A percentile compares a stretch with the other conserved stretches of the same genome.
Evolutionary conservation across 352 stramenopile genomes (phyloP).

Genomic region (Globisporangium viniferum): DNA sequence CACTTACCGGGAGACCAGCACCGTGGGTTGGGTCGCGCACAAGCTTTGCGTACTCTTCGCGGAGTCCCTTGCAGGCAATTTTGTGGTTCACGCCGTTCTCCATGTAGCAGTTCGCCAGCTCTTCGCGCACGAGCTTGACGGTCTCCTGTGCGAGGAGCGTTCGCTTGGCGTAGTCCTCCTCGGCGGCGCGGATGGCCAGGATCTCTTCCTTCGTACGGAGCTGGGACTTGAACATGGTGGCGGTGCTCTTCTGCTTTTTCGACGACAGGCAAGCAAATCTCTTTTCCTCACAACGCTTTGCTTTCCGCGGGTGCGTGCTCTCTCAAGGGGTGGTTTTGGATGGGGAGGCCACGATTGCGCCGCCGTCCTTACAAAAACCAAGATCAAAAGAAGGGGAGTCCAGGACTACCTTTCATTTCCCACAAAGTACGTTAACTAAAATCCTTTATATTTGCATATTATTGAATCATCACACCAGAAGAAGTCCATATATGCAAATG

Average conservation of each 20-base stretch:
- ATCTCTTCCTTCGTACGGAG: slow-evolving; percentile 84
- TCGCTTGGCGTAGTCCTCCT: slow-evolving; percentile 77
- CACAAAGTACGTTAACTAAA: slow-evolving; percentile 12
- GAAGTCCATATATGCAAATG: neutral
- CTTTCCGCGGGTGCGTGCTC: slow-evolving; percentile 13
- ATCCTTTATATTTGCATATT: neutral
- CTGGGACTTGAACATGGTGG: slow-evolving; percentile 60
- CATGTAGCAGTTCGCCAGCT: slow-evolving; percentile 86
- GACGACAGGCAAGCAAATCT: slow-evolving; percentile 12
- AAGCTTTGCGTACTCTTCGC: slow-evolving; percentile 81
- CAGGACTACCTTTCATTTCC: neutral
- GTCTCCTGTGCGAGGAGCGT: slow-evolving; percentile 71
- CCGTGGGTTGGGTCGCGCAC: slow-evolving; percentile 79
- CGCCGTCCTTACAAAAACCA: slow-evolving; percentile 14
- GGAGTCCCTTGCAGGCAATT: slow-evolving; percentile 77
- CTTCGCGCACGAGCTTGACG: slow-evolving; percentile 82
- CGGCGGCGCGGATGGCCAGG: slow-evolving; percentile 67
- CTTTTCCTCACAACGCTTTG: slow-evolving; percentile 9
- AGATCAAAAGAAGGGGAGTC: slow-evolving; percentile 8
- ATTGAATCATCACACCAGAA: neutral
- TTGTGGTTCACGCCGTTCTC: slow-evolving; percentile 89
- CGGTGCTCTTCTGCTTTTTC: slow-evolving; percentile 5
- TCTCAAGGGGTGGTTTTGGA: slow-evolving; percentile 18
- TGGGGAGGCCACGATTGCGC: slow-evolving; percentile 18
- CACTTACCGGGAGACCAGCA: slow-evolving; percentile 60